phyloP scores from a whole-genome alignment of 1,139 yeast genomes.

The Taphrina wiesneri region DNA sequence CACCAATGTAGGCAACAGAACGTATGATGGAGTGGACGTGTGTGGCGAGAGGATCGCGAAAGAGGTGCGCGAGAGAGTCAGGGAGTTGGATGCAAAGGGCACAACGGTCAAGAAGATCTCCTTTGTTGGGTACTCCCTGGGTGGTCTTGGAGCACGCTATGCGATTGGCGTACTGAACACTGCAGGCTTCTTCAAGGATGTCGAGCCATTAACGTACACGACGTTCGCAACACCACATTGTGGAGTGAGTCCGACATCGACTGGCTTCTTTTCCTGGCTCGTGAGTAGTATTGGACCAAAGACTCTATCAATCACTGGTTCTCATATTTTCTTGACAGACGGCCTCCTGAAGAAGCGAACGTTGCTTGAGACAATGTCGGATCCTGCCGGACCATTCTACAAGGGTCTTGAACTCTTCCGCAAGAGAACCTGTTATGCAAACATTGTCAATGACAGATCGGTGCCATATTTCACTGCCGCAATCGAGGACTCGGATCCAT shows the following conservation, averaged over 20 bases:
- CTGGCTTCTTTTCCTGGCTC: conserved; percentile 50
- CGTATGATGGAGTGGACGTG: conserved; percentile 79
- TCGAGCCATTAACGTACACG: conserved; percentile 61
- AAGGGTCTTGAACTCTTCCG: conserved; percentile 61
- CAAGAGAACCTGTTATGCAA: conserved; percentile 64
- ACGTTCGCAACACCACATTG: conserved; percentile 93
- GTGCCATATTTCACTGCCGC: conserved; percentile 60
- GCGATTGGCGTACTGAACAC: conserved; percentile 66
- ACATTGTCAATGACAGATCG: conserved; percentile 71
- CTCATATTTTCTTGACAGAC: conserved; percentile 59
- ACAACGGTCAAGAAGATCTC: conserved; percentile 46
- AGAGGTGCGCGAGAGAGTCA: conserved; percentile 51
- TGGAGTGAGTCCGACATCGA: conserved; percentile 58
- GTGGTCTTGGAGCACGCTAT: conserved; percentile 61
- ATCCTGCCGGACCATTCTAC: conserved; percentile 55
- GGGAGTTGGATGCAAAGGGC: conserved; percentile 25
- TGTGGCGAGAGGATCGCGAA: conserved; percentile 68
- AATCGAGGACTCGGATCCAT: conserved; percentile 54
- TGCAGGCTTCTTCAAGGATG: conserved; percentile 57
- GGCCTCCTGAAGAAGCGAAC: conserved; percentile 49
- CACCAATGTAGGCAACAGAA: conserved; percentile 70
- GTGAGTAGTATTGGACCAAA: conserved; percentile 63
- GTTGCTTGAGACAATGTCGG: conserved; percentile 52
- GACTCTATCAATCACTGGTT: conserved; percentile 71
- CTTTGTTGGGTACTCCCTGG: conserved; percentile 57